Evolutionary conservation across 2,329 filamentous ascomycete species (phyloP).

Genomic region (Xylariaceae sp.): DNA sequence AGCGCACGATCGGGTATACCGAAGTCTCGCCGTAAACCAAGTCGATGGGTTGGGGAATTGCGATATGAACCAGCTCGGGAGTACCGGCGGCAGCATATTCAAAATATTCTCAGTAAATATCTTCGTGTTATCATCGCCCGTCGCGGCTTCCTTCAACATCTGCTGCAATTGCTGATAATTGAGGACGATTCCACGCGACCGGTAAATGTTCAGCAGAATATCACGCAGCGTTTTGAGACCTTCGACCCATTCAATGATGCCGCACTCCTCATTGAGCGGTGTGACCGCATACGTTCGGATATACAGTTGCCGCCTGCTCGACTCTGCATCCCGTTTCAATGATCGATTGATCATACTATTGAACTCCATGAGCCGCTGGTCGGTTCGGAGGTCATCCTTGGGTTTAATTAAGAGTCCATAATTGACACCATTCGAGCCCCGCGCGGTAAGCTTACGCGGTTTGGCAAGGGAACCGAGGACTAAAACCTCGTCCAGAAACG

Average conservation of each 20-base stretch:
- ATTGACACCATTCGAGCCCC: constrained; percentile 80
- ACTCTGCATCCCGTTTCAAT: constrained; percentile 85
- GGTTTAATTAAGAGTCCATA: constrained; percentile 96
- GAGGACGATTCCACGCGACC: constrained; percentile 63
- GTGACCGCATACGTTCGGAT: constrained; percentile 98
- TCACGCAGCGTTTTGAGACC: constrained; percentile 92
- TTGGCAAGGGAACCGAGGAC: constrained; percentile 89
- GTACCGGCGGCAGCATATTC: constrained; percentile 70
- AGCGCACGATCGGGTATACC: constrained; percentile 88
- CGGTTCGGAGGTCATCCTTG: constrained; percentile 94
- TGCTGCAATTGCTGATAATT: constrained; percentile 66
- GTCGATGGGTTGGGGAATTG: constrained; percentile 88
- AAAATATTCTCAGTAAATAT: constrained; percentile 67
- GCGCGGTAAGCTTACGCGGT: constrained; percentile 81
- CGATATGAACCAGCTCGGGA: constrained; percentile 93
- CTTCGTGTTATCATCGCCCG: constrained; percentile 55
- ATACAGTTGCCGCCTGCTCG: constrained; percentile 83
- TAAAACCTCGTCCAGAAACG: constrained; percentile 81
- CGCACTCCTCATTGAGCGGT: constrained; percentile 94
- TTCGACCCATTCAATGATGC: constrained; percentile 97
- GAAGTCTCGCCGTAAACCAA: constrained; percentile 85
- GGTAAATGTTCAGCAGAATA: constrained; percentile 76
- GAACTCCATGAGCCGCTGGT: constrained; percentile 98
- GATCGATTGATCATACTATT: constrained; percentile 97
- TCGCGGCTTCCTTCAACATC: constrained; percentile 59